Percentiles rank a stretch among this genome's conserved stretches.
These are phyloP conservation scores for Dysphania ambrosioides DNA, from an alignment of 148 eudicot species.

Conservation along the genomic window DNA sequence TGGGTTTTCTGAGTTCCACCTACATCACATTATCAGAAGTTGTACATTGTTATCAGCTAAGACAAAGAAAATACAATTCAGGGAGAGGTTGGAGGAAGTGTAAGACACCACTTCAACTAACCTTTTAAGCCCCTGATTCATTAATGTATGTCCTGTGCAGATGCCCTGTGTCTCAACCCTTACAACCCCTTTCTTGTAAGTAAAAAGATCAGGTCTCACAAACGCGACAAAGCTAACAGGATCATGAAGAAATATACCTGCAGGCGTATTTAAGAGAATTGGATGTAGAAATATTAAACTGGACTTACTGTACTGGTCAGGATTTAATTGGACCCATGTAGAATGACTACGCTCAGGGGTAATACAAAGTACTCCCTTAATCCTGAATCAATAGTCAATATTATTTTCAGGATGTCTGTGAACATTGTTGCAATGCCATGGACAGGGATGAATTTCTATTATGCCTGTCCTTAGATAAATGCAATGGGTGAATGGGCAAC, in stretches of 20 bases:
- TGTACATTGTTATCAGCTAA: background rate
- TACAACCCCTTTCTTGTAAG: slow-evolving; percentile 81
- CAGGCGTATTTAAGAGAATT: background rate
- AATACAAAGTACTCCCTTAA: background rate
- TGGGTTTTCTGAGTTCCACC: slow-evolving; percentile 85
- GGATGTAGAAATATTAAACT: background rate
- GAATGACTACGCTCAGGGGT: background rate
- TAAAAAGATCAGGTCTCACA: slow-evolving; percentile 83
- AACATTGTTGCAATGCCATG: background rate
- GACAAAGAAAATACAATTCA: background rate
- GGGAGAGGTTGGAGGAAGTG: background rate
- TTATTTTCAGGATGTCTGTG: background rate
- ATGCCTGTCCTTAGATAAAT: background rate
- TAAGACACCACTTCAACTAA: slow-evolving; percentile 21
- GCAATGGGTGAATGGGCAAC: background rate
- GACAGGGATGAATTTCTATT: background rate
- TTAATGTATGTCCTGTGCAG: slow-evolving; percentile 68
- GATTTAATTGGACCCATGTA: no score
- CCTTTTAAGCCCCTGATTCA: slow-evolving; percentile 93
- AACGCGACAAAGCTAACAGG: slow-evolving; percentile 85
- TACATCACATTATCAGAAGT: slow-evolving; percentile 26
- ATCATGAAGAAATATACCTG: slow-evolving; percentile 90
- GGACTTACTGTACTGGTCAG: background rate
- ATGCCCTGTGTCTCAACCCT: slow-evolving; percentile 96
- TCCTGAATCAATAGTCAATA: background rate